Conservation (phyloP, 2,329 filamentous ascomycete genomes). For the Madurella fahalii region DNA sequence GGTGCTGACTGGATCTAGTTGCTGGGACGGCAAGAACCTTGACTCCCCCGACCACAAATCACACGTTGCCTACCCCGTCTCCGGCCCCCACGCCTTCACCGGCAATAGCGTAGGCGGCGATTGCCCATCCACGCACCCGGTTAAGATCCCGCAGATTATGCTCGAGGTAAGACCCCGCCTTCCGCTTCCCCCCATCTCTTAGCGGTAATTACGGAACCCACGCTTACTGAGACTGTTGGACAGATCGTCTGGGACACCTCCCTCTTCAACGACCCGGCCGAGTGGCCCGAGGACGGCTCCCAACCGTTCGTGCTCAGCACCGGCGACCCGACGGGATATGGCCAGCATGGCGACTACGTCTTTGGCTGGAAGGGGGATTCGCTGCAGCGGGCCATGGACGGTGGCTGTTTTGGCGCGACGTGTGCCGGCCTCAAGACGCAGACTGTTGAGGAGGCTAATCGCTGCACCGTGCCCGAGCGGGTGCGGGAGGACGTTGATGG, state of each 20-base stretch:
- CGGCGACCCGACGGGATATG: constrained; percentile 36
- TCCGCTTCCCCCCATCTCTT: no score
- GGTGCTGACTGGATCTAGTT: constrained; percentile 27
- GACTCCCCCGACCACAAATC: constrained; percentile 42
- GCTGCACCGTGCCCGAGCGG: no score
- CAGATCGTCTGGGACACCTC: constrained; percentile 39
- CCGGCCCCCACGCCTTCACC: constrained; percentile 37
- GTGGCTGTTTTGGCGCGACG: background rate
- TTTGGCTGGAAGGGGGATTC: constrained; percentile 35
- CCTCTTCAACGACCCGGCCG: constrained; percentile 32
- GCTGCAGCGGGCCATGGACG: constrained; percentile 34
- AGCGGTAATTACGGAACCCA: no score
- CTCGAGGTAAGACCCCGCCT: constrained; percentile 30
- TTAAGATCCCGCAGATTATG: constrained; percentile 44
- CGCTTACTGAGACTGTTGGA: no score
- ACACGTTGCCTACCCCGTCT: constrained; percentile 37
- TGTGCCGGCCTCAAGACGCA: no score
- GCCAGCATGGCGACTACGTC: constrained; percentile 39
- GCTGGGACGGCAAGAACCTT: constrained; percentile 45
- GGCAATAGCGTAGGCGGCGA: constrained; percentile 29
- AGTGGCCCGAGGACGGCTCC: constrained; percentile 35
- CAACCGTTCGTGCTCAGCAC: constrained; percentile 33
- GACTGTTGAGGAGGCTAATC: no score
- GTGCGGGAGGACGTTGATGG: no score
- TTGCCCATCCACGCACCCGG: constrained; percentile 34